A percentile compares a stretch with the other conserved stretches of the same genome.
Evolutionary conservation across 148 eudicot genomes (phyloP).

Genomic region (Heliosperma pusillum): DNA sequence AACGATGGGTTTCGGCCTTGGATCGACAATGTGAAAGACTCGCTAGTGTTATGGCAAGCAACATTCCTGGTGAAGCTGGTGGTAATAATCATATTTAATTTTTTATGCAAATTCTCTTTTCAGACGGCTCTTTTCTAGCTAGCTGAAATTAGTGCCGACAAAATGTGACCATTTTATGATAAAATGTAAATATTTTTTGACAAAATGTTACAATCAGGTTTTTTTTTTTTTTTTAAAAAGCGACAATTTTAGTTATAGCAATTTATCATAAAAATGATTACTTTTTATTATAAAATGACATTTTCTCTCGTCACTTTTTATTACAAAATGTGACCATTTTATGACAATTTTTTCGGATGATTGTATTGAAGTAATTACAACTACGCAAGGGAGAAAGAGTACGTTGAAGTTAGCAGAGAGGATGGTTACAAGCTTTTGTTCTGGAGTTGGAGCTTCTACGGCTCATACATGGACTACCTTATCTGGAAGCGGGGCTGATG

Average conservation of each 20-base stretch:
- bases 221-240: too few species aligned
- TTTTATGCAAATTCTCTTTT: too few species aligned
- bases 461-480: slow-evolving; percentile 96
- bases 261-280: too few species aligned
- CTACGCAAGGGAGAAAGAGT: slow-evolving; percentile 92
- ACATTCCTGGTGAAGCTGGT: slow-evolving; percentile 76
- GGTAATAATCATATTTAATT: slow-evolving; percentile 46
- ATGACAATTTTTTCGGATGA: neutral
- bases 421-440: slow-evolving; percentile 92
- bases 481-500: slow-evolving; percentile 87
- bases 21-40: slow-evolving; percentile 87
- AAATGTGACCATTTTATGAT: too few species aligned
- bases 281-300: too few species aligned
- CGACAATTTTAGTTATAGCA: too few species aligned
- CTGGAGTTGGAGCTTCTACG: slow-evolving; percentile 97
- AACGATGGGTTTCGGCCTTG: slow-evolving; percentile 81
- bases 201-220: too few species aligned
- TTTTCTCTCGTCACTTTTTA: too few species aligned
- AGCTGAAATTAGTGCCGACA: too few species aligned
- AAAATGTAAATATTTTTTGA: too few species aligned
- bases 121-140: too few species aligned
- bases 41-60: slow-evolving; percentile 81
- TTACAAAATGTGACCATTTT: too few species aligned
- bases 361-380: slow-evolving; percentile 54
- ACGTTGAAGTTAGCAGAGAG: slow-evolving; percentile 96